Conservation (phyloP, 2,329 filamentous ascomycete species). For the Colletotrichum sojae region DNA sequence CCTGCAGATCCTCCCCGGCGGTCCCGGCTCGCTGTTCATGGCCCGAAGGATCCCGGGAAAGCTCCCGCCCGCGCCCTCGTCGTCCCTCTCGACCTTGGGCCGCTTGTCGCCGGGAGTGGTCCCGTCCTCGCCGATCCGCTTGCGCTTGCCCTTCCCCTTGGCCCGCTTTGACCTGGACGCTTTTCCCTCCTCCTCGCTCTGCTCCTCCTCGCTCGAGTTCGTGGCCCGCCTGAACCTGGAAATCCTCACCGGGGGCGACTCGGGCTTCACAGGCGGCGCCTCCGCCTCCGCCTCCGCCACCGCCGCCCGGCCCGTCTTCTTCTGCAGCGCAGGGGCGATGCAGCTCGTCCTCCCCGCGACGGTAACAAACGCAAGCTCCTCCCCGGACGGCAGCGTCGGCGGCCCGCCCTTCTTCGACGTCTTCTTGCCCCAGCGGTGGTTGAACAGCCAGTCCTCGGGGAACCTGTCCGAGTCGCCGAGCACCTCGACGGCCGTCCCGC, state of each 20-base stretch:
- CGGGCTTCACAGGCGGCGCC: slow-evolving; percentile 49
- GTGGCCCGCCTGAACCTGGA: slow-evolving; percentile 41
- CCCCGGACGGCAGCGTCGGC: slow-evolving; percentile 82
- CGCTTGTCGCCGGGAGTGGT: not conserved
- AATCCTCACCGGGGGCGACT: not conserved
- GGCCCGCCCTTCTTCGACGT: slow-evolving; percentile 84
- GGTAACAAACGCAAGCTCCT: slow-evolving; percentile 87
- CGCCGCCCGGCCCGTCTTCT: slow-evolving; percentile 73
- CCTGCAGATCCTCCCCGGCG: slow-evolving; percentile 35
- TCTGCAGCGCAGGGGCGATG: slow-evolving; percentile 87
- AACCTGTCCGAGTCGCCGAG: slow-evolving; percentile 88
- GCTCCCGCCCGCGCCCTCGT: no score
- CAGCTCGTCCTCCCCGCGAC: slow-evolving; percentile 94
- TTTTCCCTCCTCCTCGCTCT: slow-evolving; percentile 48
- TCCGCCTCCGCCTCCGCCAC: slow-evolving; percentile 58
- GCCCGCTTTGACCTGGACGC: slow-evolving; percentile 44
- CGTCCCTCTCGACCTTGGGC: slow-evolving; percentile 42
- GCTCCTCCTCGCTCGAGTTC: slow-evolving; percentile 45
- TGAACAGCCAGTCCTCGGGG: slow-evolving; percentile 89
- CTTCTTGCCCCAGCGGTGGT: slow-evolving; percentile 90
- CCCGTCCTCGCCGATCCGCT: slow-evolving; percentile 33
- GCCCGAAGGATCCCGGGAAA: no score
- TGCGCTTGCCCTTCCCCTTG: slow-evolving; percentile 35
- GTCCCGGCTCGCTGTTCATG: no score
- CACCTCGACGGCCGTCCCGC: slow-evolving; percentile 81